Evolutionary conservation across 345 rosid genomes (phyloP).

Genomic region (Eucalyptus marginata): DNA sequence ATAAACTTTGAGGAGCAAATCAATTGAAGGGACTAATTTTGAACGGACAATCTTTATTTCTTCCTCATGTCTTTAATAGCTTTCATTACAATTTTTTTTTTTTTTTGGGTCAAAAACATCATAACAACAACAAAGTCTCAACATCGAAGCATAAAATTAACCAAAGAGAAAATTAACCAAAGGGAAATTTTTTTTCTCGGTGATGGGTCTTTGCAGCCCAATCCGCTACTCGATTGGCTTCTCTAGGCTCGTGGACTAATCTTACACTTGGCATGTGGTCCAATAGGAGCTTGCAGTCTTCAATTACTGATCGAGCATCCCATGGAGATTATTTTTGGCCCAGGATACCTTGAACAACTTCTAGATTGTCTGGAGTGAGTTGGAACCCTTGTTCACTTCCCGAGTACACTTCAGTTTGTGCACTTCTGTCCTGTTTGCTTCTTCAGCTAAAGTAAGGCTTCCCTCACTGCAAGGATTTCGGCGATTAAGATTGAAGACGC

Average conservation of each 20-base stretch:
- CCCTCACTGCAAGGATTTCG: too few relatives aligned
- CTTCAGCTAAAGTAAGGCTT: too few relatives aligned
- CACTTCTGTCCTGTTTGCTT: accelerated
- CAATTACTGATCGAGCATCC: accelerated
- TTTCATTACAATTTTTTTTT: too few relatives aligned
- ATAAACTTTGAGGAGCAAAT: background rate
- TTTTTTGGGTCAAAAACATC: accelerated
- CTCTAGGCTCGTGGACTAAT: too few relatives aligned
- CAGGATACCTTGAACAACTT: accelerated
- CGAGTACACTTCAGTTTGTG: accelerated
- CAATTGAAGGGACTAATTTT: background rate
- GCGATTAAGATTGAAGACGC: accelerated
- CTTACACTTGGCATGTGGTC: too few relatives aligned
- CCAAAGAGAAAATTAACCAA: too few relatives aligned
- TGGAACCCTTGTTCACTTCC: too few relatives aligned
- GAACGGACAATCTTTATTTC: accelerated
- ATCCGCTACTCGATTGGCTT: accelerated
- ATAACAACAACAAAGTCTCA: accelerated
- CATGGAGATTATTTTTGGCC: too few relatives aligned
- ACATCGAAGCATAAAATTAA: too few relatives aligned
- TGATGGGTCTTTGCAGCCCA: accelerated
- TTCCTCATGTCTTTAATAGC: background rate
- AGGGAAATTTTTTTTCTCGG: too few relatives aligned
- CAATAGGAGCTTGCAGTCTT: too few relatives aligned
- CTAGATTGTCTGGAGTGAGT: too few relatives aligned